Evolutionary conservation across 257 asterid species (phyloP), one percentile per base, ranked within the genome.

Genomic region (Lithospermum erythrorhizon): DNA sequence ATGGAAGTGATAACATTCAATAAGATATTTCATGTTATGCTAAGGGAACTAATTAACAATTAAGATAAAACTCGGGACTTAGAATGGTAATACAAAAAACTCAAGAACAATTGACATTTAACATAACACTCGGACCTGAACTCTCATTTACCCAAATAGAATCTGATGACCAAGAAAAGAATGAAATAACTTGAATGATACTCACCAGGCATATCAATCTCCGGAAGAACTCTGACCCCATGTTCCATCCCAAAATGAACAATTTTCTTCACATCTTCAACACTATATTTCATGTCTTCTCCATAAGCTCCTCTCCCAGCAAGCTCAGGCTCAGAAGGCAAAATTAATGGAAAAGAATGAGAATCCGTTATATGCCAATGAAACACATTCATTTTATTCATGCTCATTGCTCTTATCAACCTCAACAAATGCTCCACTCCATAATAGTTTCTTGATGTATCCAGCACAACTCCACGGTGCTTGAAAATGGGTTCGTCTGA

Each of bases 321-420:
- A 41, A 89, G 70, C 69, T 66, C 76, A 66, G 90, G 89, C 81
- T 84, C 99, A 73, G 96, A 89, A 53, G 86, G 78, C 67, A 86
- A 53, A 52, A 72, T 80, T 70, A 93, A 56, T 23, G 99, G 97
- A 58, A 89, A 89, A 19, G 99, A 93, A 21, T 93, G 99, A 55
- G 96, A 84, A 65, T 93, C 97, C 62, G 97, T 86, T 0, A 93
- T 78, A 48, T 93, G 99, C 99, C 99, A 93, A 61, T 93, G 99
- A 25, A 93, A 89, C 14, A 89, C 96, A 30, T 89, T 93, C 83
- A 93, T 27, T 35, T 93, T 93, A 22, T 93, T 93, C 96, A 93
- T 93, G 25, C 99, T 74, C 68, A 93, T 71, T n/a, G 94, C 86
- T 67, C 67, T 55, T 23, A 93, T 79, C 68, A 93, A 74, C 76